Conservation (phyloP, 805 yeast species). For the Starmerella sp. region DNA sequence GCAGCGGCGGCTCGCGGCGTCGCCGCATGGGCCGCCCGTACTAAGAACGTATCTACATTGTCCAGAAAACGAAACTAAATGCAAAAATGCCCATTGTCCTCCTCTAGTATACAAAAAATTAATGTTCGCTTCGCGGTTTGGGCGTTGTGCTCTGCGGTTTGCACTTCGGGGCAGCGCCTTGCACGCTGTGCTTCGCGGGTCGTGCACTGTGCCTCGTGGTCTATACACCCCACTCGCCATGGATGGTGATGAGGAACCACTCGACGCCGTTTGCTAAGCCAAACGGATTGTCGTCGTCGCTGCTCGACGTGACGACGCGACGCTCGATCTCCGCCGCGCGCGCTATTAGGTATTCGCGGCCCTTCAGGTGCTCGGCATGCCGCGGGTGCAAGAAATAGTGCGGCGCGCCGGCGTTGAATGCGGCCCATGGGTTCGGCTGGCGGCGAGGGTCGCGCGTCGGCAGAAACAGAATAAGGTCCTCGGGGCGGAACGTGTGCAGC, state of each 20-base stretch:
- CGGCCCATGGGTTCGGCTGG: constrained; percentile 68
- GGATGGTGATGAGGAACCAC: constrained; percentile 21
- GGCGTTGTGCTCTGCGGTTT: no score
- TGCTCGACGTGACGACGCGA: constrained; percentile 26
- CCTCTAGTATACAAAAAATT: background rate
- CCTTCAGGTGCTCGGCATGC: constrained; percentile 28
- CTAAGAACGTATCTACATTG: background rate
- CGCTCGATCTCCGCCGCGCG: constrained; percentile 49
- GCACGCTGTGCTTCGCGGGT: background rate
- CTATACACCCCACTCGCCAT: constrained; percentile 18
- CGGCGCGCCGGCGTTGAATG: constrained; percentile 80
- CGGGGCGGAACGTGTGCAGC: constrained; percentile 52
- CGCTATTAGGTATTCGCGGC: constrained; percentile 77
- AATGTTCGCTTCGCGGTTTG: background rate
- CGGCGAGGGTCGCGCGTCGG: constrained; percentile 52
- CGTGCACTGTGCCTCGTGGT: background rate
- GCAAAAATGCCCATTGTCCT: no score
- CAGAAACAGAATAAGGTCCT: constrained; percentile 73
- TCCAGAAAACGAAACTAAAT: no score
- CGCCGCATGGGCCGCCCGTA: background rate
- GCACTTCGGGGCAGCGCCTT: no score
- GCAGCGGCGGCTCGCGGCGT: background rate
- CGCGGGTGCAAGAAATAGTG: constrained; percentile 61
- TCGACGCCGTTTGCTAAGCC: constrained; percentile 46
- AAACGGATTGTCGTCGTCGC: constrained; percentile 50